Evolutionary conservation across 2,329 filamentous ascomycete genomes (phyloP).

Genomic region (Lomentospora prolificans): DNA sequence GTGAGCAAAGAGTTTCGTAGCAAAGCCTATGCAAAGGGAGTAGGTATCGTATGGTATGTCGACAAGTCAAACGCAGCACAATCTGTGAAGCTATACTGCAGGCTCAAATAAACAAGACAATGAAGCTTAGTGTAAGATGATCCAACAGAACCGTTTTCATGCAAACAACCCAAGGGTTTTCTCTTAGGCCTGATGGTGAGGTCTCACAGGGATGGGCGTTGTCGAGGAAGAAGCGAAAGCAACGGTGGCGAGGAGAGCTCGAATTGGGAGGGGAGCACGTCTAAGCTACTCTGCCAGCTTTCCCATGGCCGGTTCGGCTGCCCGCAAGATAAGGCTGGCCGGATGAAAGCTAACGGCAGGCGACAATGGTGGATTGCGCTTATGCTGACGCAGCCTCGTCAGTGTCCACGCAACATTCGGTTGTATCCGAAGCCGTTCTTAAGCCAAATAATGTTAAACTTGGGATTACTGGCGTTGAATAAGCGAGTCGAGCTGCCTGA

Average conservation of each 20-base stretch:
- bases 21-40: no score
- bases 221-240: background rate
- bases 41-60: no score
- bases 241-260: background rate
- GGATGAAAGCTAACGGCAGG: background rate
- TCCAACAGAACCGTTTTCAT: no score
- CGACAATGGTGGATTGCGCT: background rate
- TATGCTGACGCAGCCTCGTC: slow-evolving; percentile 3
- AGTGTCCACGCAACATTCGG: slow-evolving; percentile 1
- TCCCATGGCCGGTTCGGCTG: background rate
- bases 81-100: no score
- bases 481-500: background rate
- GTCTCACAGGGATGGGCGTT: background rate
- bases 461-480: no score
- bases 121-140: no score
- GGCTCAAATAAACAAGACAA: no score
- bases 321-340: slow-evolving; percentile 2
- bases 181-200: background rate
- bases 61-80: no score
- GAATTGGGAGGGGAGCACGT: background rate
- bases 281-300: background rate
- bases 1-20: no score
- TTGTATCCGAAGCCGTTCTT: background rate
- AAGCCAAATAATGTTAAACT: no score
- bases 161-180: no score